phyloP scores from a whole-genome alignment of 495 filamentous ascomycete genomes.

The Talaromyces borbonicus region DNA sequence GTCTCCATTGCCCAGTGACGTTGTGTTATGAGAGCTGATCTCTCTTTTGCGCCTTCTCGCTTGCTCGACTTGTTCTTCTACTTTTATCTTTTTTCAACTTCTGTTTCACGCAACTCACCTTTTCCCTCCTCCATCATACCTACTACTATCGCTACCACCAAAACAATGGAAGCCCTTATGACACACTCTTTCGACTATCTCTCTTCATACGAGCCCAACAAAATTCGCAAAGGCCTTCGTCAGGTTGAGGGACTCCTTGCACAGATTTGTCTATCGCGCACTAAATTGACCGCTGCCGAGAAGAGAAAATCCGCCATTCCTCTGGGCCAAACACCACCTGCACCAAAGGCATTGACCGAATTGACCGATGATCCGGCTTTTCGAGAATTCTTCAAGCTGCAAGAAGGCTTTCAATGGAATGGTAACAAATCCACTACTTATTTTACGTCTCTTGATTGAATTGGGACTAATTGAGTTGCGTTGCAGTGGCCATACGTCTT shows the following conservation, averaged over 20 bases:
- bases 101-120: neutral
- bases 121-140: neutral
- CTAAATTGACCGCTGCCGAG: constrained; percentile 33
- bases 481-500: constrained; percentile 76
- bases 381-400: constrained; percentile 89
- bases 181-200: constrained; percentile 95
- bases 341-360: constrained; percentile 56
- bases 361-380: constrained; percentile 82
- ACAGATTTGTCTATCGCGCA: constrained; percentile 78
- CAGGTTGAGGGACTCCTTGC: constrained; percentile 94
- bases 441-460: neutral
- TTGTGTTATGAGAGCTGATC: no score
- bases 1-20: no score
- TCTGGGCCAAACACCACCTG: constrained; percentile 19
- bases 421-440: constrained; percentile 27
- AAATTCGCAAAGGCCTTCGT: constrained; percentile 87
- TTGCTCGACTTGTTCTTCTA: no score
- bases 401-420: constrained; percentile 98
- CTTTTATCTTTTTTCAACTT: constrained; percentile 12
- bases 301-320: constrained; percentile 31
- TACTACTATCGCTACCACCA: constrained; percentile 4
- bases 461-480: constrained; percentile 3
- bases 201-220: constrained; percentile 78
- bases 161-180: constrained; percentile 80
- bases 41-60: no score